Conservation (phyloP, 1,284 basidiomycete species). For the Ceraceosorus guamensis region DNA sequence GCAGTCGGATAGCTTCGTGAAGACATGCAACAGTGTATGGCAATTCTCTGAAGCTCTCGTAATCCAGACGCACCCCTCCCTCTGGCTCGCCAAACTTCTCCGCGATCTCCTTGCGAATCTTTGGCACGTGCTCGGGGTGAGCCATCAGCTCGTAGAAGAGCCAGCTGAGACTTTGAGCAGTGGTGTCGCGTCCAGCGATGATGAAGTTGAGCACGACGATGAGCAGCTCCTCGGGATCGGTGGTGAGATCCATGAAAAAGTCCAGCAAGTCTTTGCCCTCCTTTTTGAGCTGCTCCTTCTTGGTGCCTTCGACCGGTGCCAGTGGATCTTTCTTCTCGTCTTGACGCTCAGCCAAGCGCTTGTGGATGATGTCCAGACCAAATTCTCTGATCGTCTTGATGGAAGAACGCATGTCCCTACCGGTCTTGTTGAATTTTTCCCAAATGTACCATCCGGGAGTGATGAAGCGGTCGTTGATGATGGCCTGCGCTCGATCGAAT, state of each 20-base stretch:
- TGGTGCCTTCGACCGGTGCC: constrained; percentile 7
- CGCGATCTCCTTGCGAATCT: constrained; percentile 23
- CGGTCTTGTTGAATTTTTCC: constrained; percentile 19
- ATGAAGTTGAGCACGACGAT: constrained; percentile 36
- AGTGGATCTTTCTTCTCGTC: neutral
- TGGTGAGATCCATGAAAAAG: constrained; percentile 51
- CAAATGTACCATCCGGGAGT: constrained; percentile 21
- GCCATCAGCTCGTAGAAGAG: constrained; percentile 28
- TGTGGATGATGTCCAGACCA: constrained; percentile 27
- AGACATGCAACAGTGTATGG: constrained; percentile 33
- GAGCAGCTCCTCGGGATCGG: constrained; percentile 39
- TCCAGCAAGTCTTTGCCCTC: constrained; percentile 46
- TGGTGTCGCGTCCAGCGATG: constrained; percentile 36
- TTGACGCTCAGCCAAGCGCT: neutral
- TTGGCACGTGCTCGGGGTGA: constrained; percentile 17
- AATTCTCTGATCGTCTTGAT: constrained; percentile 21
- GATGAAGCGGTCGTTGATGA: constrained; percentile 33
- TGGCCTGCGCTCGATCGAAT: constrained; percentile 41
- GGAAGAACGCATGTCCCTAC: constrained; percentile 18
- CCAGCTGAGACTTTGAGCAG: constrained; percentile 33
- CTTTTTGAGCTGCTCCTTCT: constrained; percentile 4
- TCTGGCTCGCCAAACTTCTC: constrained; percentile 20
- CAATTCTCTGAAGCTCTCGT: constrained; percentile 26
- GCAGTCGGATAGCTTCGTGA: constrained; percentile 31
- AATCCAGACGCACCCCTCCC: constrained; percentile 17